Evolutionary conservation across 2,329 filamentous ascomycete species (phyloP).

Genomic region (Fusarium sp.): DNA sequence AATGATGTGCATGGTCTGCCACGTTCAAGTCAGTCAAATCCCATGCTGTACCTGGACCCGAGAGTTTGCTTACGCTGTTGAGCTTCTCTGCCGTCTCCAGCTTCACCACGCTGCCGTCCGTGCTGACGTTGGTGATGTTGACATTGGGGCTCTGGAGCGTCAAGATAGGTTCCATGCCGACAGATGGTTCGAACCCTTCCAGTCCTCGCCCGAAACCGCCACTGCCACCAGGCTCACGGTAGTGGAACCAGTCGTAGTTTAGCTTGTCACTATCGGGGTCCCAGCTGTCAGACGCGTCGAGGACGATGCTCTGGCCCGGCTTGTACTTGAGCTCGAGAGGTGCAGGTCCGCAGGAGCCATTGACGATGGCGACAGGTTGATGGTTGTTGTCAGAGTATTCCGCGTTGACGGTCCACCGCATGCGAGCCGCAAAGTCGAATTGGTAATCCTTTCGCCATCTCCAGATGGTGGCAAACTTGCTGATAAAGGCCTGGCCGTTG

Average conservation of each 20-base stretch:
- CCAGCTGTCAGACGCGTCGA: slow-evolving; percentile 4
- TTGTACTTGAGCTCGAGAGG: not conserved
- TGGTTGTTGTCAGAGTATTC: slow-evolving; percentile 12
- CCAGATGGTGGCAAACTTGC: slow-evolving; percentile 24
- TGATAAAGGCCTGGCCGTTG: slow-evolving; percentile 6
- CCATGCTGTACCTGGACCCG: fast-evolving
- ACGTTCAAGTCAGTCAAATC: fast-evolving
- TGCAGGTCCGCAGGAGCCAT: not conserved
- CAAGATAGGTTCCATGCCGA: slow-evolving; percentile 1
- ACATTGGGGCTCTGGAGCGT: slow-evolving; percentile 1
- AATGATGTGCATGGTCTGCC: slow-evolving; percentile 21
- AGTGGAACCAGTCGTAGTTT: slow-evolving; percentile 7
- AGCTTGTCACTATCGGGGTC: slow-evolving; percentile 6
- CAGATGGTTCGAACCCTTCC: slow-evolving; percentile 6
- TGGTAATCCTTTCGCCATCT: slow-evolving; percentile 22
- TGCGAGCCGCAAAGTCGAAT: slow-evolving; percentile 20
- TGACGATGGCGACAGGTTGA: not conserved
- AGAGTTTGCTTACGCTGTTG: not conserved
- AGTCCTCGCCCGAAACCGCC: not conserved
- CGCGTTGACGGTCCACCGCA: slow-evolving; percentile 13
- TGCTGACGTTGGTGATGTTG: not conserved
- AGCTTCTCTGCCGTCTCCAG: not conserved
- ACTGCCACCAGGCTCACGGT: slow-evolving; percentile 9
- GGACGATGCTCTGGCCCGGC: not conserved
- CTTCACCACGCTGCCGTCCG: not conserved